These are phyloP conservation scores for Hansenula sp. DNA, from an alignment of 1,139 yeast genomes.

Conservation along the genomic window DNA sequence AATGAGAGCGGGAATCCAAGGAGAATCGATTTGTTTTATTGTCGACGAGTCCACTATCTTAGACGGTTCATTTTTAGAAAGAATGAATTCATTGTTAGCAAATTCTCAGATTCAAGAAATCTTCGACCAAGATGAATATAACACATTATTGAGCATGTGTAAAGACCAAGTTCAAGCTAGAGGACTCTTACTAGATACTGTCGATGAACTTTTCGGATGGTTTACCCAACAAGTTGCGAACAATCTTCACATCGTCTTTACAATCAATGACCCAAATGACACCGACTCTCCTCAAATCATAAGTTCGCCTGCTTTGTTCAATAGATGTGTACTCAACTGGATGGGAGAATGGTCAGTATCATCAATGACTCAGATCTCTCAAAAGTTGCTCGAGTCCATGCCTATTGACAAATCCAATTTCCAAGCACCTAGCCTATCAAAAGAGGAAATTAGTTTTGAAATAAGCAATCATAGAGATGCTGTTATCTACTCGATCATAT, in stretches of 20 bases:
- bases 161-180: constrained; percentile 53
- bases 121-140: constrained; percentile 72
- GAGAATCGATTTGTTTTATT: constrained; percentile 66
- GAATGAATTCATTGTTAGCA: constrained; percentile 89
- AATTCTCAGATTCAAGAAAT: constrained; percentile 92
- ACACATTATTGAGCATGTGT: constrained; percentile 50
- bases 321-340: constrained; percentile 87
- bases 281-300: constrained; percentile 40
- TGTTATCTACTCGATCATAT: constrained; percentile 43
- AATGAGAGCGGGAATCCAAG: constrained; percentile 42
- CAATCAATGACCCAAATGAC: constrained; percentile 54
- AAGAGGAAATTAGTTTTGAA: constrained; percentile 12
- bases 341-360: constrained; percentile 76
- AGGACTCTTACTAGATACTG: constrained; percentile 61
- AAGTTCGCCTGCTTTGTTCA: constrained; percentile 87
- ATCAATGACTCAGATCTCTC: constrained; percentile 49
- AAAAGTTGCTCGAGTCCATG: constrained; percentile 35
- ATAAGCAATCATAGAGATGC: constrained; percentile 39
- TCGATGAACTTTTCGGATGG: constrained; percentile 76
- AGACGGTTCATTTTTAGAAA: constrained; percentile 77
- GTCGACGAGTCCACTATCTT: constrained; percentile 78
- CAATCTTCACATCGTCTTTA: constrained; percentile 81
- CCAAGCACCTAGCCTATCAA: constrained; percentile 27
- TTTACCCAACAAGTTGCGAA: constrained; percentile 62
- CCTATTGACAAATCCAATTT: constrained; percentile 51